Evolutionary conservation across 2,329 filamentous ascomycete genomes (phyloP).

Genomic region (Penicillium sp.): DNA sequence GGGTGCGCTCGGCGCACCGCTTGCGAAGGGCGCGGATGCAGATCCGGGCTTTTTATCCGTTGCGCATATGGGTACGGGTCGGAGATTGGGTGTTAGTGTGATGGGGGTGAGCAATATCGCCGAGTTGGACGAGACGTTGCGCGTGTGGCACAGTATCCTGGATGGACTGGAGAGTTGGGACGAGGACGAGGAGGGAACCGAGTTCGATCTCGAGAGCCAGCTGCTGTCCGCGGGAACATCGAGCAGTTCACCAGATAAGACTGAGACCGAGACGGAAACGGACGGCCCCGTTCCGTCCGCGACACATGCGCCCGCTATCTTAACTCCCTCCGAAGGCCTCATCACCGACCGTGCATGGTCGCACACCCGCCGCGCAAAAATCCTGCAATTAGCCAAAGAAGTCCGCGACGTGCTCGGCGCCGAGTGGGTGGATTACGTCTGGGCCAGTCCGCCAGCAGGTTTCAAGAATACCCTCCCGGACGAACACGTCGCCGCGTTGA

Average conservation of each 20-base stretch:
- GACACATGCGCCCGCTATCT: slow-evolving; percentile 22
- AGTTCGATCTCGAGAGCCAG: slow-evolving; percentile 14
- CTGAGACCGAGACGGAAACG: no score
- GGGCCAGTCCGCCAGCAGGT: slow-evolving; percentile 45
- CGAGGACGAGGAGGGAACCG: slow-evolving; percentile 28
- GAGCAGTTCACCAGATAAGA: not conserved
- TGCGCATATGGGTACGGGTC: slow-evolving; percentile 51
- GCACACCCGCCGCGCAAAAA: slow-evolving; percentile 35
- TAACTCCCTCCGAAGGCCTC: slow-evolving; percentile 41
- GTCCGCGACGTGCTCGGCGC: slow-evolving; percentile 43
- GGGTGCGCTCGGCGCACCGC: slow-evolving; percentile 54
- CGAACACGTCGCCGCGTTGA: slow-evolving; percentile 28
- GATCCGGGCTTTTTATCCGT: slow-evolving; percentile 35
- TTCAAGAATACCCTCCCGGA: slow-evolving; percentile 43
- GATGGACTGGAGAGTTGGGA: slow-evolving; percentile 49
- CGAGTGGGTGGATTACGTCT: slow-evolving; percentile 50
- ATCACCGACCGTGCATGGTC: slow-evolving; percentile 46
- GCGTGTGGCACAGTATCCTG: slow-evolving; percentile 56
- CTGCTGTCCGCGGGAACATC: not conserved
- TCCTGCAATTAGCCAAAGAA: slow-evolving; percentile 38
- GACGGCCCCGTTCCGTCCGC: slow-evolving; percentile 16
- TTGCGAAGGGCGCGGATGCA: slow-evolving; percentile 54
- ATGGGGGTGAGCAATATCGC: slow-evolving; percentile 64
- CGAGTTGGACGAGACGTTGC: slow-evolving; percentile 65
- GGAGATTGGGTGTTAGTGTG: slow-evolving; percentile 62